Percentiles rank a stretch among this genome's conserved stretches.
phyloP scores from a whole-genome alignment of 2,329 filamentous ascomycete species.

The Fusarium solani-melongenae region DNA sequence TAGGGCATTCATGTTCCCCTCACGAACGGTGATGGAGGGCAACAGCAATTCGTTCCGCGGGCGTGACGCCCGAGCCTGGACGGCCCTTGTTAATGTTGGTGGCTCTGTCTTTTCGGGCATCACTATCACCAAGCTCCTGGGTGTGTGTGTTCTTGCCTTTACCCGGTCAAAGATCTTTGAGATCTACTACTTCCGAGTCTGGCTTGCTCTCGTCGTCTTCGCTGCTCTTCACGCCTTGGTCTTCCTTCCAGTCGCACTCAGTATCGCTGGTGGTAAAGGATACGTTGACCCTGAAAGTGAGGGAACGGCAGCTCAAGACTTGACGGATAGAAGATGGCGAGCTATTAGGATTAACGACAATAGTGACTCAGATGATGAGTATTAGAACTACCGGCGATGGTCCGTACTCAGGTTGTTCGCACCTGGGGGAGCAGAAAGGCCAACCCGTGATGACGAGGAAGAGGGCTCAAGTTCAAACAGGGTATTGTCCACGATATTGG shows the following conservation, averaged over 20 bases:
- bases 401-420: neutral
- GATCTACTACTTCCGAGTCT: slow-evolving; percentile 98
- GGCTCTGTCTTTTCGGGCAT: slow-evolving; percentile 96
- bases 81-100: slow-evolving; percentile 92
- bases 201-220: slow-evolving; percentile 90
- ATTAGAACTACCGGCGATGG: slow-evolving; percentile 44
- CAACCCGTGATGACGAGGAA: neutral
- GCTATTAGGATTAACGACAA: slow-evolving; percentile 80
- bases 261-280: slow-evolving; percentile 84
- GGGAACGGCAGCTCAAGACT: slow-evolving; percentile 88
- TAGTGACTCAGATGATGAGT: slow-evolving; percentile 79
- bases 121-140: slow-evolving; percentile 93
- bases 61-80: slow-evolving; percentile 88
- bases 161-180: slow-evolving; percentile 99
- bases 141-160: slow-evolving; percentile 91
- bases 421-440: neutral
- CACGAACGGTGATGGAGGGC: slow-evolving; percentile 79
- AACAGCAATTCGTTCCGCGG: slow-evolving; percentile 82
- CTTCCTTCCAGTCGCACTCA: slow-evolving; percentile 90
- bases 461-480: neutral
- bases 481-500: neutral
- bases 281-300: slow-evolving; percentile 90
- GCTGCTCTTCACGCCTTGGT: slow-evolving; percentile 89
- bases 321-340: slow-evolving; percentile 82
- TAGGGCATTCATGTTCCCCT: slow-evolving; percentile 94